These are phyloP conservation scores for Cladophialophora exuberans DNA, from an alignment of 2,329 filamentous ascomycete genomes.

Conservation along the genomic window DNA sequence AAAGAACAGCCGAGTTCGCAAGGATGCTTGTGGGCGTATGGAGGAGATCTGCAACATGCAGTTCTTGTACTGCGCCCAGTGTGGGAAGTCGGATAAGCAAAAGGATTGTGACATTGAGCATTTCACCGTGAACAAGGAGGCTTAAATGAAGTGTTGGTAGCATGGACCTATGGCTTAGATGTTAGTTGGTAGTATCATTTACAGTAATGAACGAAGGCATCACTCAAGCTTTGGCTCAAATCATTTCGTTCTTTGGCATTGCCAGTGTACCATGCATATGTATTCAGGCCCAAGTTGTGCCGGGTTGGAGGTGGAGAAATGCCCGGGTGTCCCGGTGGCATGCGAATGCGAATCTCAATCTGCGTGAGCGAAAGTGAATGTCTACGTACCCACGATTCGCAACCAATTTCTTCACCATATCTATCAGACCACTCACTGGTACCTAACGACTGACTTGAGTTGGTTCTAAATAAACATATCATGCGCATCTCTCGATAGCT, in stretches of 20 bases:
- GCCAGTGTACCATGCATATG: no score
- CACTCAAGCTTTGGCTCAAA: no score
- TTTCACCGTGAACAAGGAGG: slow-evolving; percentile 8
- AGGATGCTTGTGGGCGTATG: slow-evolving; percentile 3
- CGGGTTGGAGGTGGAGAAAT: no score
- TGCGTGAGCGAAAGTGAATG: background rate
- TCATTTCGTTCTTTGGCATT: no score
- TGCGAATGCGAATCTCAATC: background rate
- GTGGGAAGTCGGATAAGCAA: slow-evolving; percentile 3
- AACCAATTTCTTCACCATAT: background rate
- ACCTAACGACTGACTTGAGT: no score
- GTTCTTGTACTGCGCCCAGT: slow-evolving; percentile 12
- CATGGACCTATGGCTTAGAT: slow-evolving; percentile 1
- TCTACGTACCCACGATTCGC: background rate
- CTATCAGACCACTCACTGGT: background rate
- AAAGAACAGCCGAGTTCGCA: background rate
- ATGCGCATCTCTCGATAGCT: slow-evolving; percentile 13
- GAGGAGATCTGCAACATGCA: slow-evolving; percentile 15
- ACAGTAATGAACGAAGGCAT: no score
- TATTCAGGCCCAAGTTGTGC: no score
- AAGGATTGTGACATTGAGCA: slow-evolving; percentile 9
- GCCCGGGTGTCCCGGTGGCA: slow-evolving; percentile 2
- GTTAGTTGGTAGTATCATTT: background rate
- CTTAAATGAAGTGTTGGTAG: background rate
- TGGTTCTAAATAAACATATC: background rate